Percentiles rank a stretch among this genome's conserved stretches.
phyloP scores from a whole-genome alignment of 495 filamentous ascomycete genomes.

The Podospora appendiculata region DNA sequence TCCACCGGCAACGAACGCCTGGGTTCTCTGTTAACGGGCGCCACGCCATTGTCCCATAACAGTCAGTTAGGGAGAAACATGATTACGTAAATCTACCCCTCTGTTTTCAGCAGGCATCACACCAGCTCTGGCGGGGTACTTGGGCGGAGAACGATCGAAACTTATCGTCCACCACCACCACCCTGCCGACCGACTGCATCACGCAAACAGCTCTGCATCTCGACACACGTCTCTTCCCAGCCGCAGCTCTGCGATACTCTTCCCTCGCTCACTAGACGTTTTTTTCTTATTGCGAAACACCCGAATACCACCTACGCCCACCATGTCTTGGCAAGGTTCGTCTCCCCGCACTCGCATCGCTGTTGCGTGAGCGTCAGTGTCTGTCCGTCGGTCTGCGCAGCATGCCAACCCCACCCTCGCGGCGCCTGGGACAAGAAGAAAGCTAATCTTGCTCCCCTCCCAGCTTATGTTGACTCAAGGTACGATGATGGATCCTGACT shows the following conservation, averaged over 20 bases:
- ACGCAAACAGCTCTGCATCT: background rate
- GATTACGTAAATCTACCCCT: background rate
- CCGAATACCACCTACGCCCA: constrained; percentile 18
- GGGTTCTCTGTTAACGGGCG: background rate
- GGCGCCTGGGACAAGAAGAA: constrained; percentile 11
- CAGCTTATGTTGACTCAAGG: constrained; percentile 45
- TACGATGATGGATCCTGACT: constrained; percentile 25
- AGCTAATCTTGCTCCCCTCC: constrained; percentile 25
- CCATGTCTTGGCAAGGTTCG: constrained; percentile 54
- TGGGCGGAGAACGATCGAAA: constrained; percentile 1
- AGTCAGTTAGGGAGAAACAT: background rate
- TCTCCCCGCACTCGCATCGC: background rate
- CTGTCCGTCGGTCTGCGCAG: background rate
- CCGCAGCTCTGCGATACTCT: background rate
- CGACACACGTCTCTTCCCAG: no score
- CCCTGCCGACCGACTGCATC: background rate
- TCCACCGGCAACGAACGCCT: background rate
- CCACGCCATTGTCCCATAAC: no score
- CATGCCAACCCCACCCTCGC: constrained; percentile 27
- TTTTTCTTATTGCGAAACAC: background rate
- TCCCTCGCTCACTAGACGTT: background rate
- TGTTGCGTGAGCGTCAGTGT: background rate
- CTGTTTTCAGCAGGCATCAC: background rate
- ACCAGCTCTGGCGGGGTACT: constrained; percentile 11
- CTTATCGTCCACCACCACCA: constrained; percentile 9